phyloP scores from a whole-genome alignment of 75 land plant species.

The Cupressus sempervirens region DNA sequence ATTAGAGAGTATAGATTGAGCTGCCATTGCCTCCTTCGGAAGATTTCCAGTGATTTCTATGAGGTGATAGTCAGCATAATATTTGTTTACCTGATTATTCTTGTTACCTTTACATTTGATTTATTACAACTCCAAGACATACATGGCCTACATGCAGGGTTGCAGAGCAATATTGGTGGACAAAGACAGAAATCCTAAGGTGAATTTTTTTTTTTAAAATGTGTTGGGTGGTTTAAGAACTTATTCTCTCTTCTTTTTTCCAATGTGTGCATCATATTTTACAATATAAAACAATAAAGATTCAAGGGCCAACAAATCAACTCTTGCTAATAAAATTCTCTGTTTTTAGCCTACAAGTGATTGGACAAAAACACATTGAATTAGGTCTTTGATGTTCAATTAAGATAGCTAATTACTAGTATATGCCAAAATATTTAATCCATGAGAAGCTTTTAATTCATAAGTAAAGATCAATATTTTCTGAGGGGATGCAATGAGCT shows the following conservation, averaged over 20 bases:
- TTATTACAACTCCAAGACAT: slow-evolving; percentile 4
- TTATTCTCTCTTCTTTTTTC: not conserved
- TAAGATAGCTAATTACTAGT: not conserved
- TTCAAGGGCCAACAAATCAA: not conserved
- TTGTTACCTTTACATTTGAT: not conserved
- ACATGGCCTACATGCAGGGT: slow-evolving; percentile 41
- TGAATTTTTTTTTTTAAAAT: slow-evolving; percentile 1
- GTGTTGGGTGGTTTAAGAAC: not conserved
- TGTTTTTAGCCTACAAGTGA: not conserved
- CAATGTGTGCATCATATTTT: not conserved
- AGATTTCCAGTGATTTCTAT: slow-evolving; percentile 61
- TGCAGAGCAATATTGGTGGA: slow-evolving; percentile 77
- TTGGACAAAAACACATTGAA: not conserved
- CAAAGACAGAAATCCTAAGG: slow-evolving; percentile 86
- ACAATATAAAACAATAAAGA: not conserved
- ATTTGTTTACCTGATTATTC: not conserved
- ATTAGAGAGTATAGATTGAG: slow-evolving; percentile 64
- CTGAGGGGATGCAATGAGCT: not conserved
- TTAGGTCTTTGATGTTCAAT: not conserved
- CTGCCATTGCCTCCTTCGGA: slow-evolving; percentile 44
- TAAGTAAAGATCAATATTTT: not conserved
- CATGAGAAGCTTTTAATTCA: not conserved
- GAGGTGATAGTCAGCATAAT: slow-evolving; percentile 41
- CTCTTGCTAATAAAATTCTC: not conserved
- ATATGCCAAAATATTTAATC: not conserved